Conservation (phyloP, 2,329 filamentous ascomycete genomes). For the Diaporthe helianthi region DNA sequence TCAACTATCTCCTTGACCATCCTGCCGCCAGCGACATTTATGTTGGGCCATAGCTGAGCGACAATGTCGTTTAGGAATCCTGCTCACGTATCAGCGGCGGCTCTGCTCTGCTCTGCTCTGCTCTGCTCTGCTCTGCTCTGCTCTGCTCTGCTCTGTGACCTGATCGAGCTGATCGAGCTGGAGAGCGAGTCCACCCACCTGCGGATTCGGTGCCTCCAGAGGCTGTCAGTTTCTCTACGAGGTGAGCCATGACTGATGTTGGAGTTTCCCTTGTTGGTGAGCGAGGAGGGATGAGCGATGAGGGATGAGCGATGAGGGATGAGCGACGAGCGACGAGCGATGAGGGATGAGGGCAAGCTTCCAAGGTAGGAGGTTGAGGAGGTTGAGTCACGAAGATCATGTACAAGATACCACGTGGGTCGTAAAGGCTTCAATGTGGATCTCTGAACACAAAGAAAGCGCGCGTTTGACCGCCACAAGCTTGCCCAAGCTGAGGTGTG, state of each 20-base stretch:
- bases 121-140: too few species aligned
- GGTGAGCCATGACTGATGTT: constrained; percentile 41
- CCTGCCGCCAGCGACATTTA: constrained; percentile 50
- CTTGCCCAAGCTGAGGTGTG: too few species aligned
- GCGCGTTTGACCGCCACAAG: constrained; percentile 16
- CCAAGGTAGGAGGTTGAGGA: too few species aligned
- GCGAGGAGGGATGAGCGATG: neutral
- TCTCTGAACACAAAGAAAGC: constrained; percentile 10
- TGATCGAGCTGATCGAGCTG: neutral
- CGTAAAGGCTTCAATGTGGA: constrained; percentile 18
- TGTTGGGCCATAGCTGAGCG: constrained; percentile 56
- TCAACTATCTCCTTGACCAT: constrained; percentile 56
- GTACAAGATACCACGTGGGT: constrained; percentile 25
- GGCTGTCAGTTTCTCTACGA: constrained; percentile 48
- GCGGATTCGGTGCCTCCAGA: constrained; percentile 48
- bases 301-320: neutral
- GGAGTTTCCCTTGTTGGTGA: neutral
- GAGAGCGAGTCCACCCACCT: constrained; percentile 38
- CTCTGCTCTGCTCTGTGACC: too few species aligned
- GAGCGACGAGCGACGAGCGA: neutral
- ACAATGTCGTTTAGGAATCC: constrained; percentile 57
- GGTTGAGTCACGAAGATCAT: constrained; percentile 22
- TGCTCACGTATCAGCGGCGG: constrained; percentile 34
- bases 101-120: too few species aligned
- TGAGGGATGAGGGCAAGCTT: neutral